Base-by-base conservation (phyloP, 805 yeast species). In the Metschnikowia henanensis region DNA sequence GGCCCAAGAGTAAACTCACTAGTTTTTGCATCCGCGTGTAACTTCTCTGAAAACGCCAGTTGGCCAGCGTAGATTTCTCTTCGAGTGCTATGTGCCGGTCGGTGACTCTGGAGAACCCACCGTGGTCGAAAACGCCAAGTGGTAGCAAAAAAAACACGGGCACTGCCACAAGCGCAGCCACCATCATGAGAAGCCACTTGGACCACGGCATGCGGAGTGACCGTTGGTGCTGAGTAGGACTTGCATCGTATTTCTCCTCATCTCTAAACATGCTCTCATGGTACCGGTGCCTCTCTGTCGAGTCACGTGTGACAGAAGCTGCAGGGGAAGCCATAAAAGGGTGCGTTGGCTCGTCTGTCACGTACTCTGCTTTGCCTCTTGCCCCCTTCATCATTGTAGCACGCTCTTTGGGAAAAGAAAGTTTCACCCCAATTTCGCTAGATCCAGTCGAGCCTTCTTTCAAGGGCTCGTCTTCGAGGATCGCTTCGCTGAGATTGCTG, bases 91-190 rank as follows among this genome's bases (percentile, higher is more conserved):
- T 8, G 13, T 23, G 57, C 25, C 51, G 50, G 30, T 49, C 52
- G 17, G 49, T 29, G 19, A 29, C 25, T 23, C 49, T 46, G 10
- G 39, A 21, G 21, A 47, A 43, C 8, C 58, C 60, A 17, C 52
- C 56, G 33, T 52, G 50, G 49, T 70, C 75, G 42, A 70, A 65
- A 15, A 61, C 52, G 3, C 75, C 75, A 8, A 64, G 39, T 4
- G 68, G 43, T 10, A 70, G 35, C 16, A 69, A 52, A 32, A 69
- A 68, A 44, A 59, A 70, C n/a, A 70, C 46, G 5, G 75, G 75
- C 21, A 72, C 72, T 1, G 65, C 52, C 7, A 70, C 36, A 5
- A 70, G 54, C 2, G 70, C 73, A 7, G 62, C 13, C 3, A 56
- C 41, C 70, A 66, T 60, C 56, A 66, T 49, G 8, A 51, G 10